Evolutionary conservation across 495 filamentous ascomycete species (phyloP), one percentile per base, ranked within the genome.

Genomic region (Tuber microsphaerosporum): DNA sequence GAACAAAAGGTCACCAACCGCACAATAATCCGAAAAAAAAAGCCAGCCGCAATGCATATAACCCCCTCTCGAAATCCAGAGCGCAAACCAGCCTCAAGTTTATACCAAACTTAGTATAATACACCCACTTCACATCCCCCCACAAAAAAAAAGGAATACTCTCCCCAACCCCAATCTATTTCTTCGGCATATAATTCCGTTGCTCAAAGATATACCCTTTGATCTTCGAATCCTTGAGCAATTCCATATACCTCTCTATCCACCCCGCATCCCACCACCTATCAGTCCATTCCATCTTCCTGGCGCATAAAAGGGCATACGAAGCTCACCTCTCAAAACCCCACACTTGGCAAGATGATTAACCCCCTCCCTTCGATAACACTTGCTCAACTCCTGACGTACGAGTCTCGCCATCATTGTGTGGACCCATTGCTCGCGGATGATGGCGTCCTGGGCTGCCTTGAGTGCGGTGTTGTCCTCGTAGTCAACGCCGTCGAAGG

Each of bases 261-360:
- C 51, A 12, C 70, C 26, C n/a, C 37, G 0, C 22, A 68, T 31
- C 14, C 22, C 69, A 42, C 73, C 37, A 75, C 71, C 69, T 48
- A 79, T 31, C 19, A n/a, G 34, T 46, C 44, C 71, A 20, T 8
- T 51, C 12, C 69, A 10, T 46, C 43, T 65, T 45, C 20, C 8
- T 1, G 8, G 9, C 7, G 19, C 46, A 48, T 20, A 41, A 43
- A 61, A 74, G 22, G 61, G 10, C n/a, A 39, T 22, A 10, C 26
- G 48, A 51, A 69, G 87, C 92, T 86, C 80, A 98, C 95, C 94
- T 91, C 96, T 89, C 86, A 97, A 85, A 82, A 86, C 86, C 81
- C 93, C 93, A 85, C 95, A 99, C 86, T 97, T 99, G 89, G 97
- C 94, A 80, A 98, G 84, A 85, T 99, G 95, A 85, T 98, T 98